These are phyloP conservation scores for Linum tenue DNA, from an alignment of 345 rosid species.

Conservation along the genomic window DNA sequence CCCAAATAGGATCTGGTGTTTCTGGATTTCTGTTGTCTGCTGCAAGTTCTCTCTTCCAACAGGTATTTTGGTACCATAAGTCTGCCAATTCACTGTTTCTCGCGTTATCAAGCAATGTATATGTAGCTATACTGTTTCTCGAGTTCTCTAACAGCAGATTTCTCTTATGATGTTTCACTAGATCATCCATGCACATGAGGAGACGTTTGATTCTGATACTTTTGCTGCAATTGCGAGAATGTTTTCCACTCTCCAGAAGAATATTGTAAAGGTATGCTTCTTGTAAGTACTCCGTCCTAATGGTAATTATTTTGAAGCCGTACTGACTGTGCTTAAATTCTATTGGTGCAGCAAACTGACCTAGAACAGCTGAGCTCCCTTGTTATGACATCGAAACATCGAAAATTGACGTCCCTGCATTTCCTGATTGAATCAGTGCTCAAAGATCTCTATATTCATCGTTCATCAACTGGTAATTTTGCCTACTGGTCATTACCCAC, in stretches of 20 bases:
- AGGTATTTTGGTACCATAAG: constrained; percentile 34
- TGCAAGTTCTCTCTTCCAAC: constrained; percentile 54
- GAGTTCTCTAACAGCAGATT: constrained; percentile 1
- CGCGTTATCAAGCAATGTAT: no score
- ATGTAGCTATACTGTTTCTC: background rate
- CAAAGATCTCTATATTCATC: constrained; percentile 39
- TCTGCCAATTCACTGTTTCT: constrained; percentile 1
- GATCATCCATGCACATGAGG: constrained; percentile 62
- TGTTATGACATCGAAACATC: constrained; percentile 56
- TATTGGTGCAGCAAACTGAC: constrained; percentile 35
- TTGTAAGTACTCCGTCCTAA: background rate
- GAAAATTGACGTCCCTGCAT: constrained; percentile 37
- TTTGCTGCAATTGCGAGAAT: constrained; percentile 48
- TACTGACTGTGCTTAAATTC: background rate
- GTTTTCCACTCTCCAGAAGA: constrained; percentile 33
- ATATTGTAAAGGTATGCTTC: constrained; percentile 31
- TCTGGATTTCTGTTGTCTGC: constrained; percentile 38
- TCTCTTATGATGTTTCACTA: constrained; percentile 24
- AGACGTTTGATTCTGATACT: constrained; percentile 47
- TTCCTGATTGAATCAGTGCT: constrained; percentile 49
- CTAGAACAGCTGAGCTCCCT: constrained; percentile 36
- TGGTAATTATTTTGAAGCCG: background rate
- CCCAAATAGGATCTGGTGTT: constrained; percentile 23
- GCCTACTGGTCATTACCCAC: constrained; percentile 8
- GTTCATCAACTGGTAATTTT: constrained; percentile 37